phyloP scores from a whole-genome alignment of 2,329 filamentous ascomycete species.

The Cladosporium velox region DNA sequence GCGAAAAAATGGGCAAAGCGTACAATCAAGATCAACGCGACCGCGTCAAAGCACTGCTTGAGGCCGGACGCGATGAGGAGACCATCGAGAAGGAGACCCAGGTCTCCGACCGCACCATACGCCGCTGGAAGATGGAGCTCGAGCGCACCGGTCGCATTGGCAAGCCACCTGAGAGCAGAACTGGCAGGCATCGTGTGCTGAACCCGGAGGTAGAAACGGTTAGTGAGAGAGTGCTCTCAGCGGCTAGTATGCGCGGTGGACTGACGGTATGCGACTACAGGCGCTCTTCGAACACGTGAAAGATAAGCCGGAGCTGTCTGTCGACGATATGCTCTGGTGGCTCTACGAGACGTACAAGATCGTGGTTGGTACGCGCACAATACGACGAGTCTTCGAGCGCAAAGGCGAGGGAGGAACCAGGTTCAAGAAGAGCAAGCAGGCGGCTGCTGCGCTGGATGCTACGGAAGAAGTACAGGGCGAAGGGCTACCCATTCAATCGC shows the following conservation, averaged over 20 bases:
- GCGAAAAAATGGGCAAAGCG: constrained; percentile 29
- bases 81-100: constrained; percentile 41
- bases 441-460: background rate
- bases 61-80: constrained; percentile 39
- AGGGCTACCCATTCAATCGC: background rate
- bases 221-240: constrained; percentile 19
- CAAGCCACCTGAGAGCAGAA: constrained; percentile 41
- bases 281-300: constrained; percentile 40
- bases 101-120: constrained; percentile 39
- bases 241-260: background rate
- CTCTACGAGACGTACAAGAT: constrained; percentile 41
- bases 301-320: constrained; percentile 38
- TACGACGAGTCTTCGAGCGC: constrained; percentile 41
- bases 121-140: constrained; percentile 42
- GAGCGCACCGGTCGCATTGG: constrained; percentile 42
- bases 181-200: constrained; percentile 39
- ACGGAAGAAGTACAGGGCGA: background rate
- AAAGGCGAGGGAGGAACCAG: constrained; percentile 31
- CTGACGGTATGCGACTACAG: constrained; percentile 19
- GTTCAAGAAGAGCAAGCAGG: constrained; percentile 19
- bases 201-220: constrained; percentile 39
- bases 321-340: constrained; percentile 44
- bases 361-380: constrained; percentile 41
- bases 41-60: constrained; percentile 35
- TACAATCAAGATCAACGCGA: constrained; percentile 31